Percentiles rank a stretch among this genome's conserved stretches.
Conservation (phyloP, 1,284 basidiomycete genomes). For the Leucoagaricus sp. region DNA sequence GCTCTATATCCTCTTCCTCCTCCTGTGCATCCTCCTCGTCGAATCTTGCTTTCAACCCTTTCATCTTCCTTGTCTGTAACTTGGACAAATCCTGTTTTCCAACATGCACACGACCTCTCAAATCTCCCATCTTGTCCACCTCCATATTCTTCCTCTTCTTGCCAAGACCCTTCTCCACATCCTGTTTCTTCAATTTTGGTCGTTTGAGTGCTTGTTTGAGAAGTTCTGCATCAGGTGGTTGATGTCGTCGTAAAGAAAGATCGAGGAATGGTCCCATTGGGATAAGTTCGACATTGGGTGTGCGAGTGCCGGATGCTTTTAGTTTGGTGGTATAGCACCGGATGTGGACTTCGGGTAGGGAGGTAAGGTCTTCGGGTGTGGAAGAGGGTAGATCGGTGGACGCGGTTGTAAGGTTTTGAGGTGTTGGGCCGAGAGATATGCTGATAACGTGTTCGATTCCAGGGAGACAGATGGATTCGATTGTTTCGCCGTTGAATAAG, state of each 20-base stretch:
- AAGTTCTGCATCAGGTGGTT: conserved; percentile 77
- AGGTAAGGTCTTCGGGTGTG: conserved; percentile 39
- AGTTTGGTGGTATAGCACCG: conserved; percentile 84
- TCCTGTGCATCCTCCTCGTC: conserved; percentile 35
- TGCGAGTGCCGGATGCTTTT: conserved; percentile 74
- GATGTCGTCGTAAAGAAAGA: conserved; percentile 76
- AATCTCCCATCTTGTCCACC: conserved; percentile 98
- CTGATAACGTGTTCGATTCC: conserved; percentile 93
- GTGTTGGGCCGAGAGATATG: conserved; percentile 76
- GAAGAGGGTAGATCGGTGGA: conserved; percentile 26
- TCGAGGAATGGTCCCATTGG: conserved; percentile 95
- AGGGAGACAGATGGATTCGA: conserved; percentile 82
- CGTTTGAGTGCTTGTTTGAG: conserved; percentile 81
- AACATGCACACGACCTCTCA: conserved; percentile 89
- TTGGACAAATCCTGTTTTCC: conserved; percentile 87
- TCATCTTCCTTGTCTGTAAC: conserved; percentile 92
- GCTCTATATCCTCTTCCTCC: conserved; percentile 20
- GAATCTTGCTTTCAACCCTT: conserved; percentile 68
- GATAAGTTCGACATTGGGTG: conserved; percentile 80
- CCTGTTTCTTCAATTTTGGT: conserved; percentile 86
- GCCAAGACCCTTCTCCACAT: conserved; percentile 84
- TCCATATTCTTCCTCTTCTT: conserved; percentile 95
- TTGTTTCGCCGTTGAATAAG: conserved; percentile 87
- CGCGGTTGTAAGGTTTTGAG: conserved; percentile 48
- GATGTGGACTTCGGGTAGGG: conserved; percentile 84